Evolutionary conservation across 768 basidiomycete genomes (phyloP).

Genomic region (Russula griseocarnosa): DNA sequence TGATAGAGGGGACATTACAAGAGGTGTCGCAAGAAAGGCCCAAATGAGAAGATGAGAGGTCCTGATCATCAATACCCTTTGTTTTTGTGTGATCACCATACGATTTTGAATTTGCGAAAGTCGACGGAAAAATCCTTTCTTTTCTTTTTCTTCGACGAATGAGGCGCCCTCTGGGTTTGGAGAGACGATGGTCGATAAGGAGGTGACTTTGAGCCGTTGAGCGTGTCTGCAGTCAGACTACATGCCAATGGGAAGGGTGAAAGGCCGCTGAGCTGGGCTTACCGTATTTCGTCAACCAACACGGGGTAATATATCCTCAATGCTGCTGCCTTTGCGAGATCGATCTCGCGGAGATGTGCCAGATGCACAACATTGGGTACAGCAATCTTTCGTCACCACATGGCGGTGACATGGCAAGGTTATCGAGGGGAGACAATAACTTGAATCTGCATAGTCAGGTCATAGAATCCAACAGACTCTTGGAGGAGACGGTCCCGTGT

Average conservation of each 20-base stretch:
- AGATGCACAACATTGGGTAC: slow-evolving; percentile 24
- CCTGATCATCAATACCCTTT: neutral
- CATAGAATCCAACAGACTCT: slow-evolving; percentile 29
- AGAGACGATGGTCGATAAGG: slow-evolving; percentile 17
- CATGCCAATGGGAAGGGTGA: neutral
- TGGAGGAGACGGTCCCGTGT: slow-evolving; percentile 28
- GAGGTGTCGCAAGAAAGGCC: slow-evolving; percentile 12
- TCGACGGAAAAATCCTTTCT: slow-evolving; percentile 27
- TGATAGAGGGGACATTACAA: slow-evolving; percentile 14
- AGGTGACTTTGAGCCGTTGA: slow-evolving; percentile 12
- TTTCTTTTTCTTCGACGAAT: slow-evolving; percentile 27
- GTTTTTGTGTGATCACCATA: slow-evolving; percentile 21
- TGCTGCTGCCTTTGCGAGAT: slow-evolving; percentile 25
- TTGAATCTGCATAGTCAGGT: slow-evolving; percentile 24
- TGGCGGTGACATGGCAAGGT: too few species aligned
- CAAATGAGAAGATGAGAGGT: slow-evolving; percentile 4
- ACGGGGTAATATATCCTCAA: slow-evolving; percentile 26
- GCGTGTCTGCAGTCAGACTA: neutral
- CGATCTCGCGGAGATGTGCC: slow-evolving; percentile 21
- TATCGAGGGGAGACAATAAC: slow-evolving; percentile 28
- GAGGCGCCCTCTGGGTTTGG: neutral
- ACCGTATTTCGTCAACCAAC: slow-evolving; percentile 25
- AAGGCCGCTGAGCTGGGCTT: neutral
- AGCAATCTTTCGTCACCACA: slow-evolving; percentile 28
- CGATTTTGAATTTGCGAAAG: slow-evolving; percentile 24